Percentiles rank a stretch among this genome's conserved stretches.
Evolutionary conservation across 2,329 filamentous ascomycete species (phyloP).

Genomic region (Phyllosticta capitalensis): DNA sequence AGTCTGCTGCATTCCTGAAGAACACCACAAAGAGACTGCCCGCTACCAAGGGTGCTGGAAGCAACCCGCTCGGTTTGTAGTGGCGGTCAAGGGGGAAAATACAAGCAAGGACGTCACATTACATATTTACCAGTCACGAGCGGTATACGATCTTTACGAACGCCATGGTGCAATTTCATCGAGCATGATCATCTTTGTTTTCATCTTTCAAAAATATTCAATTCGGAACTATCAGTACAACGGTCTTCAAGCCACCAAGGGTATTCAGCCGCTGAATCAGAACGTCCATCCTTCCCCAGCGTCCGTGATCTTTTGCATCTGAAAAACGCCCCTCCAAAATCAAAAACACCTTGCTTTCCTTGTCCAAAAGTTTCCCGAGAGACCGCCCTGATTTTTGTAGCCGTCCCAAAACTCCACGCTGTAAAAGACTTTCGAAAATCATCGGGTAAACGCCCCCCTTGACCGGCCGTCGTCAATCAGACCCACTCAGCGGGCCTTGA

Average conservation of each 20-base stretch:
- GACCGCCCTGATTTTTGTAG: neutral
- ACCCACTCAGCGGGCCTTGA: neutral
- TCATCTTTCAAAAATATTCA: neutral
- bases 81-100: neutral
- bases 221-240: neutral
- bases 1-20: conserved; percentile 5
- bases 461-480: neutral
- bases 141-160: neutral
- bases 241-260: neutral
- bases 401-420: conserved; percentile 7
- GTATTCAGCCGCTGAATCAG: neutral
- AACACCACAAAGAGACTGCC: conserved; percentile 1
- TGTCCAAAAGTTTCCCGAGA: neutral
- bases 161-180: neutral
- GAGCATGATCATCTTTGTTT: neutral
- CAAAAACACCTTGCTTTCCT: neutral
- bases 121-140: neutral
- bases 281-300: neutral
- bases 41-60: conserved; percentile 20
- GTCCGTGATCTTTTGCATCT: neutral
- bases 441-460: neutral
- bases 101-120: neutral
- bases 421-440: neutral
- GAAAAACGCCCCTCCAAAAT: neutral
- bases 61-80: conserved; percentile 35